Base-by-base conservation (phyloP, 495 filamentous ascomycete species). In the Sporormia fimetaria region DNA sequence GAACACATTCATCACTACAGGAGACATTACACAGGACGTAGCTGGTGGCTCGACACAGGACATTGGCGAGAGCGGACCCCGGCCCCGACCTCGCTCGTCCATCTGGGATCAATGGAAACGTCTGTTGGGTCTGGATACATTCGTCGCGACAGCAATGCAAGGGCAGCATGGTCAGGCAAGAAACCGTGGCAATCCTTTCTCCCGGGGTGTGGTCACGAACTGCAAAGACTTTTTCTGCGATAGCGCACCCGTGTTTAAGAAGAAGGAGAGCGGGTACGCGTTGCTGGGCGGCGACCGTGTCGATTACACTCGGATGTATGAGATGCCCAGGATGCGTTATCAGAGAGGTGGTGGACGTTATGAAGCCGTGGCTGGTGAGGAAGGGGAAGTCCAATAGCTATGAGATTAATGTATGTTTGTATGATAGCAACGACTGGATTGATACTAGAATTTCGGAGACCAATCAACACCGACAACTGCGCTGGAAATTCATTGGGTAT, bases 201-300 rank as follows among this genome's bases (percentile, higher is more conserved):
- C 81, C 21, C 71, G 74, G 24, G 90, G 92, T 12, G 58, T 83
- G 11, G 45, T 88, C 20, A 76, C 75, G 22, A 98, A 98, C 50
- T 96, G 88, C 56, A 85, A 76, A 41, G 90, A 98, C 61, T 98
- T 98, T 60, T 98, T 85, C 83, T 85, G 83, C 52, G 90, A 95
- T 56, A 74, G 82, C 0, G 75, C 80, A 12, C 87, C 90, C 6
- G 53, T 92, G 21, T 86, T 95, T 61, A 76, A 82, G 24, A 70
- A 68, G 40, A 72, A 82, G 21, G 72, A 81, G 46, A 76, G 72
- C 38, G 87, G 87, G 4, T 67, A 72, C 18, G 84, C 76, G 2
- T 67, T 85, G 62, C 61, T 98, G 3, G 84, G 75, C 8, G 88
- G 90, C 10, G 72, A 82, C 48, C 52, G 67, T 11, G 73, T 98